Conservation (phyloP, 78 protist species). For the Dictyostelium firmibasis region DNA sequence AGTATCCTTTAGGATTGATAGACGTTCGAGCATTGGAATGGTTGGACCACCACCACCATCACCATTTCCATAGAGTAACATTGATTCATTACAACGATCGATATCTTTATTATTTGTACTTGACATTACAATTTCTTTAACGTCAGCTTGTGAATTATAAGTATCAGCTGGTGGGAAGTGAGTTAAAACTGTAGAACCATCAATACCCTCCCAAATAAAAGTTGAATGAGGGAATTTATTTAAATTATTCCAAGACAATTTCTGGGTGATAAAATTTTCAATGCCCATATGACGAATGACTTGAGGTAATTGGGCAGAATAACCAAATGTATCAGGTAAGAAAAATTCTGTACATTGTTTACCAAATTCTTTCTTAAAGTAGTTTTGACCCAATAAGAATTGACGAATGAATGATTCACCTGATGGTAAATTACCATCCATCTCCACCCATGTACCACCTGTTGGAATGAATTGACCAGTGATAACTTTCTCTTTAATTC, state of each 20-base stretch:
- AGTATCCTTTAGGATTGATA: background rate
- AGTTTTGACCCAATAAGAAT: constrained; percentile 86
- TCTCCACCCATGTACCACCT: constrained; percentile 92
- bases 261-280: constrained; percentile 88
- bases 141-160: constrained; percentile 70
- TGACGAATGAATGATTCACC: constrained; percentile 92
- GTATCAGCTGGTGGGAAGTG: constrained; percentile 93
- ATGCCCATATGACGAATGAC: constrained; percentile 80
- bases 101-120: constrained; percentile 76
- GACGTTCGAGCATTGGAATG: constrained; percentile 78
- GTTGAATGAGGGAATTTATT: constrained; percentile 88
- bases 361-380: constrained; percentile 83
- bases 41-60: constrained; percentile 93
- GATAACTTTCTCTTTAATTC: constrained; percentile 28
- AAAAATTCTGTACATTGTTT: constrained; percentile 70
- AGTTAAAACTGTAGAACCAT: constrained; percentile 84
- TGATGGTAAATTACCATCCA: constrained; percentile 91
- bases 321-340: constrained; percentile 93
- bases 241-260: constrained; percentile 88
- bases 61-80: constrained; percentile 83
- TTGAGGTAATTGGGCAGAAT: constrained; percentile 88
- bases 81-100: constrained; percentile 28
- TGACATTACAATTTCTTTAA: constrained; percentile 60
- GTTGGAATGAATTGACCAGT: constrained; percentile 77
- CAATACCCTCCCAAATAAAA: constrained; percentile 92